These are phyloP conservation scores for Fusarium sp. DNA, from an alignment of 2,329 filamentous ascomycete genomes.

Conservation along the genomic window DNA sequence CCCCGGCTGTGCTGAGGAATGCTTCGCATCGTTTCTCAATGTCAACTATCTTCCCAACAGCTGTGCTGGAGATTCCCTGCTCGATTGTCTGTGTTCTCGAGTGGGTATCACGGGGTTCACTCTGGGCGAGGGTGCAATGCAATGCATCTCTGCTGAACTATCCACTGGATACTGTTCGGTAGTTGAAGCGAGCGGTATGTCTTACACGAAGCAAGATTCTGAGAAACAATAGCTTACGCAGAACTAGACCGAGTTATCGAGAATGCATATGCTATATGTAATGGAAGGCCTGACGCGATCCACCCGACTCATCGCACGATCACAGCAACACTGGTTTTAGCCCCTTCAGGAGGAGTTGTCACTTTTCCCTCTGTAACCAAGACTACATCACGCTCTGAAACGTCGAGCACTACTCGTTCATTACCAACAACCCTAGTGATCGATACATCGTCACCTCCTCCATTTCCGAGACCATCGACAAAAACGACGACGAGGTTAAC, in stretches of 20 bases:
- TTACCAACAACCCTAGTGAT: constrained; percentile 51
- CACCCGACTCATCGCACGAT: constrained; percentile 72
- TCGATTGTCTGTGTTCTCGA: constrained; percentile 75
- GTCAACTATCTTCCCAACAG: constrained; percentile 67
- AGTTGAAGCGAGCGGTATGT: constrained; percentile 57
- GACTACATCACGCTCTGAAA: constrained; percentile 17
- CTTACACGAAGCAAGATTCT: not conserved
- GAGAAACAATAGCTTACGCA: constrained; percentile 32
- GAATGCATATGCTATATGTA: constrained; percentile 72
- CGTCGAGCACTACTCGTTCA: constrained; percentile 33
- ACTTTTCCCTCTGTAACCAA: constrained; percentile 48
- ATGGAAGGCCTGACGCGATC: constrained; percentile 63
- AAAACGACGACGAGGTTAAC: constrained; percentile 21
- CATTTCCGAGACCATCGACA: constrained; percentile 29
- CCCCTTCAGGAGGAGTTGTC: constrained; percentile 50
- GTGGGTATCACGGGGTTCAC: constrained; percentile 75
- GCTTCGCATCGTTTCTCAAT: constrained; percentile 74
- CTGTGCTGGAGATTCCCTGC: constrained; percentile 66
- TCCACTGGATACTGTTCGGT: constrained; percentile 66
- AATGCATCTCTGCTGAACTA: constrained; percentile 73
- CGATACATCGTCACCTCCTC: constrained; percentile 47
- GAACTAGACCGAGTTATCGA: constrained; percentile 59
- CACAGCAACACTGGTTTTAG: constrained; percentile 67
- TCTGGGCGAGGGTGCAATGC: constrained; percentile 78
- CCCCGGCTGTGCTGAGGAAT: constrained; percentile 72